A percentile compares a stretch with the other conserved stretches of the same genome.
phyloP scores from a whole-genome alignment of 257 asterid species.

The Echium plantagineum region DNA sequence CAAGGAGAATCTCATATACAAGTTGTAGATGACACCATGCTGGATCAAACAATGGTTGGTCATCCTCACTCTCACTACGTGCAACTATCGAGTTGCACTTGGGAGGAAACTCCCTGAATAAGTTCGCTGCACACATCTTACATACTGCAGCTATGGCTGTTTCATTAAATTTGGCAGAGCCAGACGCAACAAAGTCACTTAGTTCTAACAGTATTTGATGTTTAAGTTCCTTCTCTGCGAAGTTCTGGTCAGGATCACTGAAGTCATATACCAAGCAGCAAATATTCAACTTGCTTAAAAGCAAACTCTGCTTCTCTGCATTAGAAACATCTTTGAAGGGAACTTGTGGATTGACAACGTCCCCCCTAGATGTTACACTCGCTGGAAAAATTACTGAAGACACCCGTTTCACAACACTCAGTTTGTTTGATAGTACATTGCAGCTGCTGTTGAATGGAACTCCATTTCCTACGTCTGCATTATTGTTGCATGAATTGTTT shows the following conservation, averaged over 20 bases:
- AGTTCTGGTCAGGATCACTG: conserved; percentile 25
- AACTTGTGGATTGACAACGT: conserved; percentile 27
- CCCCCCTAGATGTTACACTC: conserved; percentile 26
- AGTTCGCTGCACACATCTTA: conserved; percentile 31
- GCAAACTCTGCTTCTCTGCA: conserved; percentile 31
- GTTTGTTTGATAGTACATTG: conserved; percentile 27
- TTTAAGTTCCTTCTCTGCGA: conserved; percentile 30
- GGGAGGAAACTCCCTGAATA: conserved; percentile 38
- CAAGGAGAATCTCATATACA: conserved; percentile 31
- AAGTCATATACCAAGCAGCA: conserved; percentile 33
- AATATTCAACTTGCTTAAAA: conserved; percentile 31
- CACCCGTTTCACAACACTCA: conserved; percentile 34
- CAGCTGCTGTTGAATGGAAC: conserved; percentile 29
- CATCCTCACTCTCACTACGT: conserved; percentile 34
- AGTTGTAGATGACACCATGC: conserved; percentile 45
- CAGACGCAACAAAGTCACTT: conserved; percentile 31
- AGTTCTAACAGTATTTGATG: conserved; percentile 29
- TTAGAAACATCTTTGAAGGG: conserved; percentile 37
- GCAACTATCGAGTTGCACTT: conserved; percentile 19
- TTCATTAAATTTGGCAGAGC: conserved; percentile 28
- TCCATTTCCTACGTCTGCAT: conserved; percentile 19
- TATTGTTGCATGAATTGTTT: conserved; percentile 24
- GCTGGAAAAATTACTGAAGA: conserved; percentile 40
- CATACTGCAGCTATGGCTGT: conserved; percentile 33
- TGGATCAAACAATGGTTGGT: conserved; percentile 39